Conservation (phyloP, 1,284 basidiomycete genomes). For the Pseudomicrostroma phylloplanum region DNA sequence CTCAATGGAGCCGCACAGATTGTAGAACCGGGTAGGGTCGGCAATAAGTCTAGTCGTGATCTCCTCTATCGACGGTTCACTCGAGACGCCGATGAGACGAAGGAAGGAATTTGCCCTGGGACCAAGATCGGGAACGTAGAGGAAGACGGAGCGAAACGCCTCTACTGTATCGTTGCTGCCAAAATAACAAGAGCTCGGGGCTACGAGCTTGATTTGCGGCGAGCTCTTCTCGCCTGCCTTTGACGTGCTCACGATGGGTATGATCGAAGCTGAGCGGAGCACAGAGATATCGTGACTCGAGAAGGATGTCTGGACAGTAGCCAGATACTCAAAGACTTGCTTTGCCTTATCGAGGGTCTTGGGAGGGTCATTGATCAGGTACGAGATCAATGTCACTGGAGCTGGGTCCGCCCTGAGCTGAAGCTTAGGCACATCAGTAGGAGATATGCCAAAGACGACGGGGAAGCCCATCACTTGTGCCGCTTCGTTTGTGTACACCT, state of each 20-base stretch:
- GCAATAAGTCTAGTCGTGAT: slow-evolving; percentile 50
- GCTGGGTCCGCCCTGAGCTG: slow-evolving; percentile 71
- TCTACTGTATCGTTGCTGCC: slow-evolving; percentile 19
- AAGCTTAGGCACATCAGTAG: slow-evolving; percentile 62
- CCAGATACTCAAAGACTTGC: slow-evolving; percentile 70
- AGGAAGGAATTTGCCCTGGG: slow-evolving; percentile 70
- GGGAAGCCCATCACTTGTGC: slow-evolving; percentile 73
- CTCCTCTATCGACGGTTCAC: slow-evolving; percentile 80
- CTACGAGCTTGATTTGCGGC: slow-evolving; percentile 23
- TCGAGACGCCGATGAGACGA: slow-evolving; percentile 76
- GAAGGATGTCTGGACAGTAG: slow-evolving; percentile 53
- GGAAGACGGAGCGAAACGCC: slow-evolving; percentile 56
- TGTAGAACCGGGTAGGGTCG: slow-evolving; percentile 63
- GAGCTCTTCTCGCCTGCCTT: slow-evolving; percentile 10
- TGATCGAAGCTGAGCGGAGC: slow-evolving; percentile 28
- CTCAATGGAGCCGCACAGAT: slow-evolving; percentile 61
- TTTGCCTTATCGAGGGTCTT: slow-evolving; percentile 57
- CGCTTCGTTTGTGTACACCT: slow-evolving; percentile 69
- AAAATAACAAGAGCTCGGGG: slow-evolving; percentile 60
- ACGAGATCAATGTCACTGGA: slow-evolving; percentile 60
- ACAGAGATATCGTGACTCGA: slow-evolving; percentile 23
- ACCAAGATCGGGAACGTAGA: slow-evolving; percentile 79
- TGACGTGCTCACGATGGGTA: slow-evolving; percentile 24
- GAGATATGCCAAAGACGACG: slow-evolving; percentile 59
- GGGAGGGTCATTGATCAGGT: slow-evolving; percentile 65